Percentiles rank a stretch among this genome's conserved stretches.
These are phyloP conservation scores for Phlegmacium glaucopus DNA, from an alignment of 768 basidiomycete genomes.

Conservation along the genomic window DNA sequence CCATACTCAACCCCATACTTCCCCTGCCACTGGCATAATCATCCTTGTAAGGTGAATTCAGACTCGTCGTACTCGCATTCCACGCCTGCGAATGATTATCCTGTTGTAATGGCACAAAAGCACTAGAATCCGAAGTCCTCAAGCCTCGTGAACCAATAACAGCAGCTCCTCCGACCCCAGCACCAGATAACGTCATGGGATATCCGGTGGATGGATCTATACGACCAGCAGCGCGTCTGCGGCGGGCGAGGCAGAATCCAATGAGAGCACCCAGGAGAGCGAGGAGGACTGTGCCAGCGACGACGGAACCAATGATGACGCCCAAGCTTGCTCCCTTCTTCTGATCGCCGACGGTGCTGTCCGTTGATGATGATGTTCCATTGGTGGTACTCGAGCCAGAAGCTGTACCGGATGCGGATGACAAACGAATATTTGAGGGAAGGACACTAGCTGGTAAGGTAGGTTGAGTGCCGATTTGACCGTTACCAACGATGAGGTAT, in stretches of 20 bases:
- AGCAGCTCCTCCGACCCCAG: conserved; percentile 11
- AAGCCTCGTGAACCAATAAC: conserved; percentile 6
- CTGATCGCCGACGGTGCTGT: too few relatives aligned
- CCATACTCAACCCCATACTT: conserved; percentile 31
- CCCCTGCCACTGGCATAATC: conserved; percentile 10
- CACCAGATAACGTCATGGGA: conserved; percentile 13
- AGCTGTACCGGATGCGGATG: conserved; percentile 14
- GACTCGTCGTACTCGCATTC: conserved; percentile 50
- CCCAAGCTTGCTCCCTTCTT: conserved; percentile 31
- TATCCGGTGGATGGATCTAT: conserved; percentile 24
- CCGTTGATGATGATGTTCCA: too few relatives aligned
- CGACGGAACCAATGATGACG: conserved; percentile 45
- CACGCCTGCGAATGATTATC: conserved; percentile 54
- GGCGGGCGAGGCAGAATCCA: conserved; percentile 49
- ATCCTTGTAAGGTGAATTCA: conserved; percentile 39
- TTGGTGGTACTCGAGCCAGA: conserved; percentile 6
- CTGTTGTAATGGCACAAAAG: conserved; percentile 70
- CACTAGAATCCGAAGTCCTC: conserved; percentile 54
- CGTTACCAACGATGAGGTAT: conserved; percentile 75
- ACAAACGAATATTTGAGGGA: conserved; percentile 45
- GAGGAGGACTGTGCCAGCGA: conserved; percentile 51
- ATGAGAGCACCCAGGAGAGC: conserved; percentile 49
- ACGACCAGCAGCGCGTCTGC: conserved; percentile 40
- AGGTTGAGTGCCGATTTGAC: conserved; percentile 72
- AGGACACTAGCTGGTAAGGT: conserved; percentile 39